A percentile compares a stretch with the other conserved stretches of the same genome.
Evolutionary conservation across 345 rosid species (phyloP).

Genomic region (Brassica juncea): DNA sequence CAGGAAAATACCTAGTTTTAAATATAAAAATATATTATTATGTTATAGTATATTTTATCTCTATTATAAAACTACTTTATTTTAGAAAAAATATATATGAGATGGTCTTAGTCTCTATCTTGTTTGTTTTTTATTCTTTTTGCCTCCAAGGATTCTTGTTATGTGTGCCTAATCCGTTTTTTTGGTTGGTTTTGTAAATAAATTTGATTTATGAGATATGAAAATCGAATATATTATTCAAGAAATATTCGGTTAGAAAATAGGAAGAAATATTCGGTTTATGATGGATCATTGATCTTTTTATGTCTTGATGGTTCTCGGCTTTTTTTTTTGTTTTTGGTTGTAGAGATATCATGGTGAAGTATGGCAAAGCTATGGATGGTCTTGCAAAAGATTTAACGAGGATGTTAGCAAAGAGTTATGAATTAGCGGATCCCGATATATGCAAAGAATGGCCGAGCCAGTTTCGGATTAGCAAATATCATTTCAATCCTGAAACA

Average conservation of each 20-base stretch:
- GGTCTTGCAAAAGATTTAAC: slow-evolving; percentile 42
- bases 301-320: not conserved
- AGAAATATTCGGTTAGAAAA: not conserved
- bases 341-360: slow-evolving; percentile 53
- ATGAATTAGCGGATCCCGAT: slow-evolving; percentile 8
- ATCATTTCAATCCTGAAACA: slow-evolving; percentile 6
- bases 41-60: no score
- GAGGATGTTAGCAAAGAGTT: slow-evolving; percentile 47
- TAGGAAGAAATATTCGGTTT: not conserved
- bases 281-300: not conserved
- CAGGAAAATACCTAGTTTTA: no score
- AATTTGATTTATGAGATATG: not conserved
- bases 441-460: slow-evolving; percentile 62
- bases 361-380: slow-evolving; percentile 57
- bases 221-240: not conserved
- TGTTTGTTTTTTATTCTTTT: not conserved
- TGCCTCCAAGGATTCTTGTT: not conserved
- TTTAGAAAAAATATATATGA: not conserved
- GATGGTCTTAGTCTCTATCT: not conserved
- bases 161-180: not conserved
- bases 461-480: slow-evolving; percentile 56
- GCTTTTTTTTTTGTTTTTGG: not conserved
- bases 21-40: no score
- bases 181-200: not conserved
- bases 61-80: not conserved